These are phyloP conservation scores for Schizonepeta tenuifolia DNA, from an alignment of 257 asterid species.

Conservation along the genomic window DNA sequence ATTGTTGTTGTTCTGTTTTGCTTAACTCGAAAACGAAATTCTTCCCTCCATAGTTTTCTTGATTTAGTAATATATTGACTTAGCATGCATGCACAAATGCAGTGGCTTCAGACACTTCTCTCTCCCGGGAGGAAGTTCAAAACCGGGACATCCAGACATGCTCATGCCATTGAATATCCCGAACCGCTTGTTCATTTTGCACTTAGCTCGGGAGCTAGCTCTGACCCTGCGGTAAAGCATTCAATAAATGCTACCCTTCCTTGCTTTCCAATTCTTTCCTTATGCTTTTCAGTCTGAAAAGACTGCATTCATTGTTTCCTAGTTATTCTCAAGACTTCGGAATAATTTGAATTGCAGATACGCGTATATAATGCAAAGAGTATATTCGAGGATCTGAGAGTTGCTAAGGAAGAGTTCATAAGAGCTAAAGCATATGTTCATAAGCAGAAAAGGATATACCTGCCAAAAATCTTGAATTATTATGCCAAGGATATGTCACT, in stretches of 20 bases:
- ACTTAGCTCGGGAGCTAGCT: conserved; percentile 74
- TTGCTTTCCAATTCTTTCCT: not conserved
- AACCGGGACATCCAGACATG: conserved; percentile 54
- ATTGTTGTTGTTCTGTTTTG: not conserved
- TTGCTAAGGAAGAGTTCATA: conserved; percentile 79
- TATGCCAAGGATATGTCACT: conserved; percentile 83
- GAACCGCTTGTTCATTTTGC: conserved; percentile 94
- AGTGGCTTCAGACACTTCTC: conserved; percentile 82
- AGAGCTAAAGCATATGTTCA: conserved; percentile 57
- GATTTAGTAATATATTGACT: conserved; percentile 27
- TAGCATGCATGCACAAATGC: conserved; percentile 36
- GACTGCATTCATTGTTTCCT: not conserved
- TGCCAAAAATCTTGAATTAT: conserved; percentile 64
- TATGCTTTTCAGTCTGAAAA: not conserved
- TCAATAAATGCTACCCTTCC: not conserved
- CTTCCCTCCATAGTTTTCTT: not conserved
- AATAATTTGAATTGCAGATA: conserved; percentile 52
- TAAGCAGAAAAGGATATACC: conserved; percentile 63
- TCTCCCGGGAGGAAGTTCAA: conserved; percentile 77
- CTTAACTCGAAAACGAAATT: conserved; percentile 2
- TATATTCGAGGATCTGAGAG: conserved; percentile 68
- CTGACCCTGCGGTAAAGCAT: conserved; percentile 76
- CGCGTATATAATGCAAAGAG: conserved; percentile 62
- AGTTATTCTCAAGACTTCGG: not conserved
- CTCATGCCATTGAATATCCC: conserved; percentile 74